Evolutionary conservation across 768 basidiomycete genomes (phyloP).

Genomic region (Coprinopsis cinerea): DNA sequence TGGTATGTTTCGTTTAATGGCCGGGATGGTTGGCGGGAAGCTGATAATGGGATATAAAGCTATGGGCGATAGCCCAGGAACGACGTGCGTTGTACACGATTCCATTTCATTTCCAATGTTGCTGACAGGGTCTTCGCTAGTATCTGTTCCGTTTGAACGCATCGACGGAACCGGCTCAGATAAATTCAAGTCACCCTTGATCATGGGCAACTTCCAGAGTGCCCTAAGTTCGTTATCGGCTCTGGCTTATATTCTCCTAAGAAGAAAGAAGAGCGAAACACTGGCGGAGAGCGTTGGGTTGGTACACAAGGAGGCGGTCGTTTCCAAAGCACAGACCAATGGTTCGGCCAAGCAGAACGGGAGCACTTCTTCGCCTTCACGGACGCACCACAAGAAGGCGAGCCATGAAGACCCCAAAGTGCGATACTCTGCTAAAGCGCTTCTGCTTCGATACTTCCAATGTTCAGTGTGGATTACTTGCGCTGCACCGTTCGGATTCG

Average conservation of each 20-base stretch:
- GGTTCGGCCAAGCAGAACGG: slow-evolving; percentile 23
- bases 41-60: slow-evolving; percentile 30
- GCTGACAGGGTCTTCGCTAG: too few relatives aligned
- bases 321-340: slow-evolving; percentile 18
- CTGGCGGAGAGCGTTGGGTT: slow-evolving; percentile 60
- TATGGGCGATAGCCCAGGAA: slow-evolving; percentile 95
- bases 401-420: slow-evolving; percentile 26
- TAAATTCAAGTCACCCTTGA: slow-evolving; percentile 81
- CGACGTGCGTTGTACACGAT: slow-evolving; percentile 48
- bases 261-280: slow-evolving; percentile 49
- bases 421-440: slow-evolving; percentile 35
- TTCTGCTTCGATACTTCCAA: slow-evolving; percentile 75
- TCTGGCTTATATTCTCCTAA: slow-evolving; percentile 64
- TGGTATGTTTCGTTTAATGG: slow-evolving; percentile 45
- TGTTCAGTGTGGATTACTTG: slow-evolving; percentile 83
- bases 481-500: slow-evolving; percentile 95
- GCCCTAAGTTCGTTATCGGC: slow-evolving; percentile 72
- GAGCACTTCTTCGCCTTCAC: slow-evolving; percentile 17
- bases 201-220: slow-evolving; percentile 84
- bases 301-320: slow-evolving; percentile 24
- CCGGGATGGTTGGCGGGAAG: slow-evolving; percentile 7
- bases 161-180: slow-evolving; percentile 55
- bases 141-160: slow-evolving; percentile 79
- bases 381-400: slow-evolving; percentile 18
- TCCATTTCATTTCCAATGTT: slow-evolving; percentile 5